Base-by-base conservation (phyloP, 805 yeast species). In the Maudiozyma pseudohumilis region DNA sequence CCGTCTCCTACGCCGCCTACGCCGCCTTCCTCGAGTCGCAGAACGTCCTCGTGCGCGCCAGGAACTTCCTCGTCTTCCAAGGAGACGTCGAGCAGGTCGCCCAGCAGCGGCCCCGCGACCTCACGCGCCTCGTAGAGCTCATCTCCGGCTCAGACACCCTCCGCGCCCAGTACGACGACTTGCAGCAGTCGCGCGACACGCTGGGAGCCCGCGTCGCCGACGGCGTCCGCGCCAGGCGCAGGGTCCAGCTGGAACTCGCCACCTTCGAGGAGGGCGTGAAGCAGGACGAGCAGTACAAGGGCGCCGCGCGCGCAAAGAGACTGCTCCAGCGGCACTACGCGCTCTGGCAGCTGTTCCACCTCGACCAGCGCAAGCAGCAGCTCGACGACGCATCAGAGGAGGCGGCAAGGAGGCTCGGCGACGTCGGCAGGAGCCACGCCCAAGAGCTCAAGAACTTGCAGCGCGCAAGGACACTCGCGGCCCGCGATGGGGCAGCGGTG, bases 41-140 rank as follows among this genome's bases (percentile, higher is more conserved):
- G 53, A 84, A 85, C 50, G 86, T 89, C 39, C 63, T 88, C 42
- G 81, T 87, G 46, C 85, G 82, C 53, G 96, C 96, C 1, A 72
- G 85, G 53, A 92, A 92, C 57, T 89, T 89, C 51, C 63, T 92
- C 42, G 97, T 92, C 6, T 87, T 89, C 55, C 98, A 92, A 64
- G 97, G 98, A 42, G 97, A 89, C 55, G 94, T 92, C 35, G 97
- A 89, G 56, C 81, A 78, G 48, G 77, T 92, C 29, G 97, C 97
- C 0, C 71, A 94, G 0, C 94, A 88, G 55, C 75, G 89, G 0
- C 75, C 96, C 0, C 59, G 60, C 18, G 94, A 86, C 27, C 66
- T 92, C 42, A 75, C 94, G 2, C 68, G 64, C 31, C 59, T 88
- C 43, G 65, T 92, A 38, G 98, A 92, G 60, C 75, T 75, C 12